Evolutionary conservation across 116 monocot species (phyloP), one percentile per base, ranked within the genome.

Genomic region (Dioscorea cayenensis): DNA sequence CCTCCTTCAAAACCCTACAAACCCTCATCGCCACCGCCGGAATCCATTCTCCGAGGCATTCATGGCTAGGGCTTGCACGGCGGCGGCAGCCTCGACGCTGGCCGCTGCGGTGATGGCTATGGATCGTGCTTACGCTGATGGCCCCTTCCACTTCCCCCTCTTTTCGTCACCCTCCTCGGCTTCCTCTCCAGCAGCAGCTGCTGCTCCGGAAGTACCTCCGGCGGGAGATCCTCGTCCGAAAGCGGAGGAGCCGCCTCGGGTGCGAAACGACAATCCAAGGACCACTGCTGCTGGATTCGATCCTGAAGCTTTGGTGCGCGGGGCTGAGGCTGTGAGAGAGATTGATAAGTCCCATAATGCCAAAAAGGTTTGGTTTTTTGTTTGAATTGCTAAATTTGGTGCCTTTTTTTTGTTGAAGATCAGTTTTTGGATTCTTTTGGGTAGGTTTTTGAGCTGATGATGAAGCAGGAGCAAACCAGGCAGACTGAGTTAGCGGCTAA

Each of bases 261-360:
- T 74, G 25, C 65, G 83, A 22, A 86, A 83, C 38, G 77, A 86
- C 66, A 81, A 90, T 28, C 83, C 89, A 3, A 76, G 89, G 63
- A 86, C 86, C 28, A 86, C 83, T 0, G 86, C 86, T 1, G 71
- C 89, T 16, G 89, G 89, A 18, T 95, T 95, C 58, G 92, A 95
- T 37, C 95, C 95, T 19, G 92, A 87, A 68, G 84, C 96, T 27
- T 82, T 96, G 65, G 90, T 90, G 75, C 83, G 90, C 66, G 96
- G 92, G 0, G 92, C 87, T 17, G 74, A 75, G 71, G 90, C 88
- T 10, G 67, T 96, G 65, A 37, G 73, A 22, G 84, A 90, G 86
- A 86, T 96, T 75, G 81, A 86, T 58, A 84, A 64, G 13, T 81
- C 90, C 28, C 55, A 81, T 11, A 70, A 92, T 17, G 85, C 88